phyloP scores from a whole-genome alignment of 179 eudicot genomes.

The Actinidia arguta region DNA sequence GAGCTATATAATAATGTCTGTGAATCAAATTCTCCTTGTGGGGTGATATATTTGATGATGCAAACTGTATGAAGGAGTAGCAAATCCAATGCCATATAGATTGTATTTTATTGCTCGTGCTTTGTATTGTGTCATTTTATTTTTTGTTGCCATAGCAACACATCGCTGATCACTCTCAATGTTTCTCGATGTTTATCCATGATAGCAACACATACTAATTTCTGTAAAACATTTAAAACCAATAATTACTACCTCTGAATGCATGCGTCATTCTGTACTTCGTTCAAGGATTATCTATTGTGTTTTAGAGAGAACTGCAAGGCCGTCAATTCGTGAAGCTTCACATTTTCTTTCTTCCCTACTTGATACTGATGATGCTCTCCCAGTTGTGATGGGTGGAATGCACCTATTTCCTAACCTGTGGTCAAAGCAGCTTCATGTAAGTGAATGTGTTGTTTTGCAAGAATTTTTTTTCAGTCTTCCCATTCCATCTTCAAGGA shows the following conservation, averaged over 20 bases:
- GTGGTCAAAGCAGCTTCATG: no score
- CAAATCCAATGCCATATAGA: slow-evolving; percentile 1
- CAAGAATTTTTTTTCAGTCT: no score
- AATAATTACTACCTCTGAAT: no score
- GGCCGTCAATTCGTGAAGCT: slow-evolving; percentile 99
- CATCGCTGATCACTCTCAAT: background rate
- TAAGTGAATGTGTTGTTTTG: no score
- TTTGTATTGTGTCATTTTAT: background rate
- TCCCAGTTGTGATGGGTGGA: slow-evolving; percentile 97
- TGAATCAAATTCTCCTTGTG: background rate
- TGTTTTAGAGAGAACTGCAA: slow-evolving; percentile 87
- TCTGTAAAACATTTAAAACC: background rate
- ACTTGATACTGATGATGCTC: slow-evolving; percentile 91
- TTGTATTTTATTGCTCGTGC: background rate
- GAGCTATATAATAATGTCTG: background rate
- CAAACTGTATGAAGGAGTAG: background rate
- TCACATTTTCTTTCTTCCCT: slow-evolving; percentile 95
- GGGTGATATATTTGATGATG: background rate
- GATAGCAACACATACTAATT: background rate
- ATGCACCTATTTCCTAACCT: no score
- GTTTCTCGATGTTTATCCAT: background rate
- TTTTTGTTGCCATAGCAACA: background rate
- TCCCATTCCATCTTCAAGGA: no score
- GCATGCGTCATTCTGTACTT: no score
- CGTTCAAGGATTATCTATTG: slow-evolving; percentile 86